Base-by-base conservation (phyloP, 768 basidiomycete genomes). In the Lactifluus subvellereus region DNA sequence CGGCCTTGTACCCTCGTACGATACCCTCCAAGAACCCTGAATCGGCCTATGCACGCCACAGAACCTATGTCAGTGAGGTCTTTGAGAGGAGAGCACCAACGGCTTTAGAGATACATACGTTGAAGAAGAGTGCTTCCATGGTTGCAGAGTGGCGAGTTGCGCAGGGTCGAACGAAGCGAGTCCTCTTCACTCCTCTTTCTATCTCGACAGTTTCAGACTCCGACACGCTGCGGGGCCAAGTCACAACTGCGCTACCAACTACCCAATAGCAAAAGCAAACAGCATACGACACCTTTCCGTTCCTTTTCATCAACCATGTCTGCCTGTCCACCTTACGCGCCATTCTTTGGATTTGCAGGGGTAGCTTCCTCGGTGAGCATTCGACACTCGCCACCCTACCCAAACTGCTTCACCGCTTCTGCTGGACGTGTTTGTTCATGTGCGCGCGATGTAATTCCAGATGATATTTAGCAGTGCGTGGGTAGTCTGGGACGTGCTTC, bases 271-370 rank as follows among this genome's bases (percentile, higher is more conserved):
- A 27, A 27, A 27, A 27, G 27, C 27, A 27, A 27, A 3, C 27
- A 27, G 27, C 27, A 27, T 27, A 47, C 51, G 20, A 42, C 54
- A 43, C 49, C 62, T 45, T 42, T 35, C 51, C 52, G 37, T 45
- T 58, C 43, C 22, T 45, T 54, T 54, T 53, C 54, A 66, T 52
- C 54, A 66, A 66, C 52, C 56, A 75, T 75, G 74, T 74, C 74
- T 50, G 4, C 14, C 54, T 97, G 94, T 74, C 94, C 94, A 65
- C 91, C 94, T 35, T 98, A 91, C 73, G 95, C 95, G 55, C 91
- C 94, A 56, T 98, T 98, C 85, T 97, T 98, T 74, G 96, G 95
- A 32, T 95, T 99, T 74, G 95, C 89, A 54, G 96, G 96, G 55
- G 96, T 98, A 35, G 90, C 94, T n/a, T 82, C 88, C 30, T 86